Conservation (phyloP, 768 basidiomycete species). For the Phanerodontia chrysosporium region DNA sequence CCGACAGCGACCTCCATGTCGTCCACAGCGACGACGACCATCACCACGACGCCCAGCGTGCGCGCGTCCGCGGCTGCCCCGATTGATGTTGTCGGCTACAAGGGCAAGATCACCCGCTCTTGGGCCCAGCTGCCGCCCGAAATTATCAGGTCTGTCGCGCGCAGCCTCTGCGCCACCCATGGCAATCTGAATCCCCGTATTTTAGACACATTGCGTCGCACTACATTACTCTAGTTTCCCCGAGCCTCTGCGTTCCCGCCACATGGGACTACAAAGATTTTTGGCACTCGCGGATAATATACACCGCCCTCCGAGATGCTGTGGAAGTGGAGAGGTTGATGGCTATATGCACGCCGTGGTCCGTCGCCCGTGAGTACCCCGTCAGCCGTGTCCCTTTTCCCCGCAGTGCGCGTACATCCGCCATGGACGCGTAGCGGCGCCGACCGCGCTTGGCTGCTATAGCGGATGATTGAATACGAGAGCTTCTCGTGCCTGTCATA, state of each 20-base stretch:
- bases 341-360: slow-evolving; percentile 60
- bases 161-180: slow-evolving; percentile 29
- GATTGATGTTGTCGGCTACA: slow-evolving; percentile 28
- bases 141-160: slow-evolving; percentile 48
- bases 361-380: slow-evolving; percentile 47
- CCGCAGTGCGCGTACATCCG: background rate
- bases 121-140: slow-evolving; percentile 63
- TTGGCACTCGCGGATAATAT: slow-evolving; percentile 63
- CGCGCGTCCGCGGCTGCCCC: slow-evolving; percentile 3
- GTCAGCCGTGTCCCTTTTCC: slow-evolving; percentile 1
- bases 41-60: slow-evolving; percentile 10
- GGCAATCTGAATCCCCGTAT: slow-evolving; percentile 14
- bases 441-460: background rate
- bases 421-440: slow-evolving; percentile 1
- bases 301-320: slow-evolving; percentile 58
- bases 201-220: slow-evolving; percentile 54
- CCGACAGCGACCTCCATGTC: slow-evolving; percentile 13
- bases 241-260: slow-evolving; percentile 40
- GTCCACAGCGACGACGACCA: slow-evolving; percentile 13
- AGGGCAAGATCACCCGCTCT: slow-evolving; percentile 55
- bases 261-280: slow-evolving; percentile 45
- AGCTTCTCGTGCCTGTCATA: slow-evolving; percentile 13
- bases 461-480: slow-evolving; percentile 3
- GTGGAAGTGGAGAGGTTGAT: slow-evolving; percentile 58
- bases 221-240: slow-evolving; percentile 47